Base-by-base conservation (phyloP, 2,329 filamentous ascomycete genomes). In the Chrysosporium keratinophilum region DNA sequence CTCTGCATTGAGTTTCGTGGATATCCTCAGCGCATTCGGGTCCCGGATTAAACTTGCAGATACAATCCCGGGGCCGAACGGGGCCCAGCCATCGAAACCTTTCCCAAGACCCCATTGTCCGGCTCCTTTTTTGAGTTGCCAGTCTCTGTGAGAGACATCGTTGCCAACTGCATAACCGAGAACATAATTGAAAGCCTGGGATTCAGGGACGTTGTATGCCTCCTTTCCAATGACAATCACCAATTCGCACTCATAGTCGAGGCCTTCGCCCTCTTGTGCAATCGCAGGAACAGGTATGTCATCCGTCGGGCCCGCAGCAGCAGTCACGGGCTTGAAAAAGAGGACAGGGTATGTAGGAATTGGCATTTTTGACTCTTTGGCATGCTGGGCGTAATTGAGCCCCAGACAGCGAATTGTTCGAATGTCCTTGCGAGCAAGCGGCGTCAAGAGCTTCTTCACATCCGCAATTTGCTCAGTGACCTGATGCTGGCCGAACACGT, bases 231-330 rank as follows among this genome's bases (percentile, higher is more conserved):
- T 87, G 7, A 90, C 74, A 37, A 81, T 75, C 12, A 88, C 83
- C 5, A 91, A 76, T 70, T 91, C 87, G 65, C 84, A 87, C 70
- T 91, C 87, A 68, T 90, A 90, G 69, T 90, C 87, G 15, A 88
- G 71, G 0, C 82, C 82, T n/a, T 73, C 71, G 46, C 74, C 75
- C 57, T 83, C 75, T 67, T 88, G 85, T 0, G 83, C 85, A 56
- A 85, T 71, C 1, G 69, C 63, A 19, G 81, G 79, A 35, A 91
- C 74, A 1, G 84, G 83, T 50, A 88, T 83, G 1, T 81, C 73
- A 60, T 85, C 82, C 1, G 68, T 73, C 0, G 84, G 84, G 1
- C 84, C 84, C 0, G 77, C 67, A 20, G 88, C 74, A 0, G 85
- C 73, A 1, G 84, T 86, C 5, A 75, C 66, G 3, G 85, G 85